These are phyloP conservation scores for Pichia sp. DNA, from an alignment of 1,139 yeast species.

Conservation along the genomic window DNA sequence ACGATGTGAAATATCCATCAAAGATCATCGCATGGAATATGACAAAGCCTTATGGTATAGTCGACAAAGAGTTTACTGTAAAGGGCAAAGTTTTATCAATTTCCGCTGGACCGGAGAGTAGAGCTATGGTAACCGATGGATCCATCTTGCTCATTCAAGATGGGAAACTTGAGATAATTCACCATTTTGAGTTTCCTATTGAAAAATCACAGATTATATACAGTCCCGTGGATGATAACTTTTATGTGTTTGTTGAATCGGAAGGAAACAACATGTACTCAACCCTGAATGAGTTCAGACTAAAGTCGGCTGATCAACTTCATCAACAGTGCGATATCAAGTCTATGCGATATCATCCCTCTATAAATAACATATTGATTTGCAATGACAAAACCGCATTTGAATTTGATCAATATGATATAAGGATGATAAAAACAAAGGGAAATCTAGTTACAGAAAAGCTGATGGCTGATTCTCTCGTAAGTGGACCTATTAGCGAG, in stretches of 20 bases:
- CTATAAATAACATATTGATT: conserved; percentile 4
- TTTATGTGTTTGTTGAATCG: conserved; percentile 1
- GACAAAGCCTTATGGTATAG: not conserved
- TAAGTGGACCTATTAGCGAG: conserved; percentile 1
- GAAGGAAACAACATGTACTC: not conserved
- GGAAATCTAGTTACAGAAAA: conserved; percentile 1
- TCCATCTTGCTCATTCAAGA: not conserved
- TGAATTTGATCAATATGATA: conserved; percentile 3
- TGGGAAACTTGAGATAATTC: not conserved
- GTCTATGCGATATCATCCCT: conserved; percentile 1
- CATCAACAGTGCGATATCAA: conserved; percentile 1
- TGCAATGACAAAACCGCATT: conserved; percentile 5
- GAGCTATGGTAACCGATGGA: not conserved
- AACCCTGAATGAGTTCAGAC: not conserved
- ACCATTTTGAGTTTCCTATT: too few relatives aligned
- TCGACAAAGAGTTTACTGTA: conserved; percentile 2
- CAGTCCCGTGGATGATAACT: not conserved
- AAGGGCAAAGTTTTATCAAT: conserved; percentile 1
- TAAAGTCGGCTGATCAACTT: not conserved
- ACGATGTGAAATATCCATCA: not conserved
- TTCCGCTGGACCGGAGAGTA: not conserved
- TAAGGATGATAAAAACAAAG: not conserved
- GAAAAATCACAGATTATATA: conserved; percentile 1
- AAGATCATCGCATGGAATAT: not conserved
- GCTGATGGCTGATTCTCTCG: conserved; percentile 6